Percentiles rank a stretch among this genome's conserved stretches.
phyloP scores from a whole-genome alignment of 2,329 filamentous ascomycete genomes.

The Colletotrichum tropicale region DNA sequence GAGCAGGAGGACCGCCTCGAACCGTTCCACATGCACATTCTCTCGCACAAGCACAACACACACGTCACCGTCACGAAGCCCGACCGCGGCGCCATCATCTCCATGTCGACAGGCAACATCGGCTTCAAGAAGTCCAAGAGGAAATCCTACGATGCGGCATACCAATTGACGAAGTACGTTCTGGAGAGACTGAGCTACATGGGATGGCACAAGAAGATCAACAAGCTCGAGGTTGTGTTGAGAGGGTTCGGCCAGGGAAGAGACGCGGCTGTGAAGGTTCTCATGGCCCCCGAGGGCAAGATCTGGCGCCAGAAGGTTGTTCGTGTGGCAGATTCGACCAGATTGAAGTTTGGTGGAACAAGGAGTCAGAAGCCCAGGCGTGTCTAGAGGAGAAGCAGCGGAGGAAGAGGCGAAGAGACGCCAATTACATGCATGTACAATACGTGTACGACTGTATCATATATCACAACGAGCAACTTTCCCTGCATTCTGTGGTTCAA shows the following conservation, averaged over 20 bases:
- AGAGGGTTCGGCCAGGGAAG: slow-evolving; percentile 86
- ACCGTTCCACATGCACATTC: slow-evolving; percentile 88
- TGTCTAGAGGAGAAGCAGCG: slow-evolving; percentile 47
- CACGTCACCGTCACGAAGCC: slow-evolving; percentile 90
- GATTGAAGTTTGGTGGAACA: slow-evolving; percentile 94
- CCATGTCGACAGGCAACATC: slow-evolving; percentile 82
- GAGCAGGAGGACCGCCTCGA: slow-evolving; percentile 47
- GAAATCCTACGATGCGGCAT: slow-evolving; percentile 87
- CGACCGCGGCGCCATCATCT: slow-evolving; percentile 78
- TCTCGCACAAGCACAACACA: slow-evolving; percentile 89
- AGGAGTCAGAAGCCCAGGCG: slow-evolving; percentile 85
- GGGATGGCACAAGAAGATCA: slow-evolving; percentile 77
- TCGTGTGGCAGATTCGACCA: slow-evolving; percentile 83
- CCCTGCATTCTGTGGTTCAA: slow-evolving; percentile 6
- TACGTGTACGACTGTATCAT: slow-evolving; percentile 38
- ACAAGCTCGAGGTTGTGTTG: slow-evolving; percentile 78
- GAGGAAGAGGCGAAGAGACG: not conserved
- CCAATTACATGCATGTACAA: slow-evolving; percentile 35
- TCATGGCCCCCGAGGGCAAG: slow-evolving; percentile 85
- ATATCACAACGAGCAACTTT: slow-evolving; percentile 26
- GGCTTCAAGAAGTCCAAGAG: slow-evolving; percentile 87
- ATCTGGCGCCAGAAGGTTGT: slow-evolving; percentile 75
- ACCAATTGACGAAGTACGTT: slow-evolving; percentile 85
- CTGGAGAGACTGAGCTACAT: slow-evolving; percentile 85
- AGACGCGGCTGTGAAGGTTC: slow-evolving; percentile 87